Conservation (phyloP, 2,329 filamentous ascomycete species). For the Penicillium nordicum region DNA sequence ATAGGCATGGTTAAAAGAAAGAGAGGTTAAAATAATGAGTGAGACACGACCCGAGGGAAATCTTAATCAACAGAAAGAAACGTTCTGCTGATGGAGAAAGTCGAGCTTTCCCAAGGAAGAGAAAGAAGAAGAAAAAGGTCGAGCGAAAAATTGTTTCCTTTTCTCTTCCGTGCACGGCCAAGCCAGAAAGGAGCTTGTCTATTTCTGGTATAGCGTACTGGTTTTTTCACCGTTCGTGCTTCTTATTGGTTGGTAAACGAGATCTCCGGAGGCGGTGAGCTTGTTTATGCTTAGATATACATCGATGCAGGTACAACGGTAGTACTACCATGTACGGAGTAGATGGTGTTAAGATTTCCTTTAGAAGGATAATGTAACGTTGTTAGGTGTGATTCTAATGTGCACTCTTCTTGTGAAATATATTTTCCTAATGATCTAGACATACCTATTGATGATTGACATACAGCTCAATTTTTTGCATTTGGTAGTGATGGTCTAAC, state of each 20-base stretch:
- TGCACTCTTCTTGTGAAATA: not conserved
- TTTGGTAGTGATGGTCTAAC: not conserved
- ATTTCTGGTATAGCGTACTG: constrained; percentile 22
- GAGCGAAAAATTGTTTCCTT: constrained; percentile 31
- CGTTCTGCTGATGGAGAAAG: constrained; percentile 59
- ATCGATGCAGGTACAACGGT: not conserved
- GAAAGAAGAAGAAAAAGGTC: constrained; percentile 44
- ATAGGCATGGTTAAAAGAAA: constrained; percentile 59
- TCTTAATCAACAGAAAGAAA: constrained; percentile 46
- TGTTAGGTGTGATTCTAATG: not conserved
- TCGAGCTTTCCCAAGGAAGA: constrained; percentile 55
- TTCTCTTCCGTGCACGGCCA: constrained; percentile 28
- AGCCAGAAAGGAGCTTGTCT: constrained; percentile 15
- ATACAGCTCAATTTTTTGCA: not conserved
- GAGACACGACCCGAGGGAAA: constrained; percentile 19
- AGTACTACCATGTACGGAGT: not conserved
- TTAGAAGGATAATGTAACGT: not conserved
- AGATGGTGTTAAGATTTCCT: not conserved
- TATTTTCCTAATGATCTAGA: not conserved
- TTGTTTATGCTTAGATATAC: not conserved
- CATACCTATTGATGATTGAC: not conserved
- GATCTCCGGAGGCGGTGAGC: constrained; percentile 24
- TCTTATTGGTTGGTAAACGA: constrained; percentile 35
- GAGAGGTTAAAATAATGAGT: constrained; percentile 28
- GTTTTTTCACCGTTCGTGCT: not conserved